phyloP scores from a whole-genome alignment of 768 basidiomycete species.

The Lyophyllum atratum region DNA sequence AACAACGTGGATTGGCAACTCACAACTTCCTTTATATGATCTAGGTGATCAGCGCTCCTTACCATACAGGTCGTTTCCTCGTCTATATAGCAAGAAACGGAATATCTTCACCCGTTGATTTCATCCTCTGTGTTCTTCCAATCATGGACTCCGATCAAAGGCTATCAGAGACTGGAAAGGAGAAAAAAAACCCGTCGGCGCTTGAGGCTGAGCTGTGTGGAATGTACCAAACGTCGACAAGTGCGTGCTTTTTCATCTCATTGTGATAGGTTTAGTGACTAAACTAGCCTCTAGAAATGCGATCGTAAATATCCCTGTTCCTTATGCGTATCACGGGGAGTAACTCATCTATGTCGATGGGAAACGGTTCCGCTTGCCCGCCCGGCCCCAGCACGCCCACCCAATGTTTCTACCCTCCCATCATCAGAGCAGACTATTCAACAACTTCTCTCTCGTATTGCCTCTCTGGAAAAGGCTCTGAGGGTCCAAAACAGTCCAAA shows the following conservation, averaged over 20 bases:
- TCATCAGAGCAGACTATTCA: slow-evolving; percentile 21
- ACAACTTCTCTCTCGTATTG: slow-evolving; percentile 27
- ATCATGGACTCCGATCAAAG: slow-evolving; percentile 8
- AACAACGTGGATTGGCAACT: slow-evolving; percentile 13
- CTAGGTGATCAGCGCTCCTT: neutral
- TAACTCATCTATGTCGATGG: slow-evolving; percentile 48
- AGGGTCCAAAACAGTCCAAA: slow-evolving; percentile 12
- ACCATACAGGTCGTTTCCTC: neutral
- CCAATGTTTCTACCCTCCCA: slow-evolving; percentile 7
- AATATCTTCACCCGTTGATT: neutral
- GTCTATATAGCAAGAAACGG: neutral
- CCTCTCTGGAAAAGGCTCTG: slow-evolving; percentile 27
- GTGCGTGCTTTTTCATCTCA: slow-evolving; percentile 26
- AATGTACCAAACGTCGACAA: slow-evolving; percentile 58
- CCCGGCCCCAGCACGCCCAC: slow-evolving; percentile 42
- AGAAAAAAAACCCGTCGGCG: slow-evolving; percentile 53
- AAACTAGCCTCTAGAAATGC: slow-evolving; percentile 44
- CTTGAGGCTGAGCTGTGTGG: slow-evolving; percentile 54
- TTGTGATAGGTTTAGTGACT: neutral
- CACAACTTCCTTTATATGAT: slow-evolving; percentile 4
- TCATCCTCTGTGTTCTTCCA: neutral
- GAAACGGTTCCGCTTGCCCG: slow-evolving; percentile 44
- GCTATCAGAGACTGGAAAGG: slow-evolving; percentile 26
- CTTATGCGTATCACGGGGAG: slow-evolving; percentile 39
- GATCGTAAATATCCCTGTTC: slow-evolving; percentile 46